These are phyloP conservation scores for Kingdonia uniflora DNA, from an alignment of 164 flowering plant species.

Conservation along the genomic window DNA sequence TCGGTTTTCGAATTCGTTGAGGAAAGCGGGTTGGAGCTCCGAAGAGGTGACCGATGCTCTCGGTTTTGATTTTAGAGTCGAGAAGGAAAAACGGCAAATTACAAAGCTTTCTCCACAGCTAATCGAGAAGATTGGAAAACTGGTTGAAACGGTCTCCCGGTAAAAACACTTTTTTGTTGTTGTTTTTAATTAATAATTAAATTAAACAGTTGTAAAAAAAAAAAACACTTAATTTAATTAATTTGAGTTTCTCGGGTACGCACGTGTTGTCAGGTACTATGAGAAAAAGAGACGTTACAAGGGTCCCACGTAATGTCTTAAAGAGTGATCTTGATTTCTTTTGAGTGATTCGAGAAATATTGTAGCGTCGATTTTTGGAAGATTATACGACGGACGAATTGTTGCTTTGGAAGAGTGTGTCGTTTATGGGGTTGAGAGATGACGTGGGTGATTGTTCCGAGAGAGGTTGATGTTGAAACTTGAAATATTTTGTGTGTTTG, in stretches of 20 bases:
- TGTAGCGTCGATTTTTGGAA: no score
- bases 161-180: not conserved
- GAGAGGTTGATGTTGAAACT: no score
- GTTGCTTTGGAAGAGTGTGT: no score
- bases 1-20: slow-evolving; percentile 59
- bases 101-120: slow-evolving; percentile 75
- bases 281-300: not conserved
- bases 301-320: not conserved
- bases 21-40: slow-evolving; percentile 90
- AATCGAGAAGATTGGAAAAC: slow-evolving; percentile 55
- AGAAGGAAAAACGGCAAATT: slow-evolving; percentile 47
- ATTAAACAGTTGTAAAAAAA: slow-evolving; percentile 1
- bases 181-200: no score
- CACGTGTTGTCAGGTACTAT: not conserved
- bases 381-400: no score
- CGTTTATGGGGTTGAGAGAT: no score
- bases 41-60: slow-evolving; percentile 85
- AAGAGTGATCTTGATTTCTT: not conserved
- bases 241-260: not conserved
- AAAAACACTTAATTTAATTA: not conserved
- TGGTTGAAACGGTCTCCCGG: slow-evolving; percentile 69
- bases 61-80: slow-evolving; percentile 67
- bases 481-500: no score
- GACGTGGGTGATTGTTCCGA: no score
- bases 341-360: not conserved